Evolutionary conservation across 495 filamentous ascomycete genomes (phyloP).

Genomic region (Neurospora sp.): DNA sequence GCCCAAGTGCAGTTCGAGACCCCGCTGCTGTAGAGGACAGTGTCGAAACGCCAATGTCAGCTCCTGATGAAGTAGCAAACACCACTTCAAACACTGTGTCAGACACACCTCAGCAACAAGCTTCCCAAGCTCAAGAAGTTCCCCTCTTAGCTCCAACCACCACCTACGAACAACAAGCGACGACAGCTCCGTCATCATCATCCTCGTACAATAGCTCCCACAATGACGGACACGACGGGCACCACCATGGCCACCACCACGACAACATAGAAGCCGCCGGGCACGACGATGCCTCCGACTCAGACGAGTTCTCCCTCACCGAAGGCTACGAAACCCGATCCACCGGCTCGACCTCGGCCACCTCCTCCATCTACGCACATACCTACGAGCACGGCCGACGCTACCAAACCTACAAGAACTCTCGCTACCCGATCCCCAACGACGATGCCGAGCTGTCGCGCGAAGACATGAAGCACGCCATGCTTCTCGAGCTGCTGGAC

Average conservation of each 20-base stretch:
- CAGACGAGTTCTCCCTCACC: conserved; percentile 18
- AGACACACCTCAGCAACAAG: not conserved
- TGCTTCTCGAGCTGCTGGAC: conserved; percentile 27
- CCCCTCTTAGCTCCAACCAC: not conserved
- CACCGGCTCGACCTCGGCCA: conserved; percentile 25
- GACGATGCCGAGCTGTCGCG: conserved; percentile 42
- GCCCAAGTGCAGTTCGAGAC: not conserved
- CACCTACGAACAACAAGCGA: not conserved
- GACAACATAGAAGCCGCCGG: conserved; percentile 15
- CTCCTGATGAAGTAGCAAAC: not conserved
- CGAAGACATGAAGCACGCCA: conserved; percentile 36
- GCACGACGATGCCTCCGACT: conserved; percentile 6
- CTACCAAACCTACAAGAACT: conserved; percentile 46
- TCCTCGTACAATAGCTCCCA: too few relatives aligned
- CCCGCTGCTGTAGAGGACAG: not conserved
- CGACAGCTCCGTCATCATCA: too few relatives aligned
- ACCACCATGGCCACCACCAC: not conserved
- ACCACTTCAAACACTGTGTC: not conserved
- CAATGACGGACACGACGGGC: not conserved
- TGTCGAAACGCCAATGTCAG: not conserved
- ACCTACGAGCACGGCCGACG: conserved; percentile 46
- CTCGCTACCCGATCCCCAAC: conserved; percentile 46
- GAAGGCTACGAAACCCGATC: conserved; percentile 19
- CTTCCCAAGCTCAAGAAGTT: not conserved
- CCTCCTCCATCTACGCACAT: conserved; percentile 32